These are phyloP conservation scores for Talaromyces sp. DNA, from an alignment of 2,329 filamentous ascomycete species.

Conservation along the genomic window DNA sequence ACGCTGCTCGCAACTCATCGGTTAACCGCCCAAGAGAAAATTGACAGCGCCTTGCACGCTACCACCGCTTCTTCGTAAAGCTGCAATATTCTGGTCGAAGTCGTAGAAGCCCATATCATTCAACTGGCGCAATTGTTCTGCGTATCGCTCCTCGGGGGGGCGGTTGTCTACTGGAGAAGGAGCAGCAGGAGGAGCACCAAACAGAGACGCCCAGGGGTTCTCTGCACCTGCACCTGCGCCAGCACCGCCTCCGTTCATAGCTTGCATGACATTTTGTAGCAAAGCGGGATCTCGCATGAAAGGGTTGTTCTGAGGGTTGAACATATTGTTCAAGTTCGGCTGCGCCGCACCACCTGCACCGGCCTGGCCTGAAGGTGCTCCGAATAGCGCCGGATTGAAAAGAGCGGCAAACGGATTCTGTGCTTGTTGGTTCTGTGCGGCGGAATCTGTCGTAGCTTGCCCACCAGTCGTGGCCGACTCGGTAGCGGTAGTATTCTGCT, in stretches of 20 bases:
- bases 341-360: conserved; percentile 21
- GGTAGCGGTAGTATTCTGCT: conserved; percentile 27
- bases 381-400: conserved; percentile 50
- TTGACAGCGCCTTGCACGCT: conserved; percentile 77
- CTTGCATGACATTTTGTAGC: conserved; percentile 56
- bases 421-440: conserved; percentile 32
- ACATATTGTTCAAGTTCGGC: conserved; percentile 43
- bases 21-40: conserved; percentile 36
- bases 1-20: background rate
- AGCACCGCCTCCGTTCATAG: conserved; percentile 39
- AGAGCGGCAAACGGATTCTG: conserved; percentile 68
- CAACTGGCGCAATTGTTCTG: conserved; percentile 81
- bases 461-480: conserved; percentile 21
- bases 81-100: conserved; percentile 88
- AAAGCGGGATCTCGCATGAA: conserved; percentile 59
- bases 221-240: conserved; percentile 21
- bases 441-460: conserved; percentile 31
- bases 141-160: conserved; percentile 91
- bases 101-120: conserved; percentile 99
- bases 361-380: conserved; percentile 29
- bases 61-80: conserved; percentile 81
- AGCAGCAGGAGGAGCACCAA: conserved; percentile 55
- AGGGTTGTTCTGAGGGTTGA: conserved; percentile 50
- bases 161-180: conserved; percentile 63
- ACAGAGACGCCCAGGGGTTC: conserved; percentile 48